Base-by-base conservation (phyloP, 108 stramenopile species). In the Mediolabrus comicus region DNA sequence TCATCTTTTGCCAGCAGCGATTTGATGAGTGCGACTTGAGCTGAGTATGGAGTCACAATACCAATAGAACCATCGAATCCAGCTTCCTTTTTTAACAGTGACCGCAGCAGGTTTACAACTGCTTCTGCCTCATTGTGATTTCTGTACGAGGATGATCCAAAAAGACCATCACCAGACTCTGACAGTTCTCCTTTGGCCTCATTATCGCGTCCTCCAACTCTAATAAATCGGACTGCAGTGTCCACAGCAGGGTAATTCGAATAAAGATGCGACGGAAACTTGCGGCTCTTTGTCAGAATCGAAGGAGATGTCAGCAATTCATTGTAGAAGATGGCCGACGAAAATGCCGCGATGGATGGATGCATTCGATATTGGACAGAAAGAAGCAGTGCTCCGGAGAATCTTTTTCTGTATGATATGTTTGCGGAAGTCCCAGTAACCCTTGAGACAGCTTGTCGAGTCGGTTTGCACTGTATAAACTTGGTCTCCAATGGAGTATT, bases 311-410 rank as follows among this genome's bases (percentile, higher is more conserved):
- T 53, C 1, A 92, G 73, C 26, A 92, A 69, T 22, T 87, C 85
- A 60, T 93, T 84, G 72, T 96, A 96, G 62, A 94, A 97, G 11
- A 90, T 61, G 2, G 87, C 88, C n/a, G 86, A 92, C 0, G 96
- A 89, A 68, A 96, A 98, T 19, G 93, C 91, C n/a, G 94, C 82
- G 51, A 98, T 96, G n/a, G 84, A 85, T 14, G 97, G 96, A 72
- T 96, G 97, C 98, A 98, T 98, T 27, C 98, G 87, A 82, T 97
- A 97, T 64, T 96, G 95, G 4, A 87, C 67, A 27, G 91, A 88
- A 2, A 99, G 92, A 12, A 98, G 86, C 19, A 97, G 59, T 31
- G 95, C 91, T 5, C 97, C 94, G 25, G 86, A 65, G 71, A 82
- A 92, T 11, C 79, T 74, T 52, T 92, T 95, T n/a, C 83, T 74